A percentile compares a stretch with the other conserved stretches of the same genome.
phyloP scores from a whole-genome alignment of 1,139 yeast genomes.

The Nadsonia starkeyi-henricii region DNA sequence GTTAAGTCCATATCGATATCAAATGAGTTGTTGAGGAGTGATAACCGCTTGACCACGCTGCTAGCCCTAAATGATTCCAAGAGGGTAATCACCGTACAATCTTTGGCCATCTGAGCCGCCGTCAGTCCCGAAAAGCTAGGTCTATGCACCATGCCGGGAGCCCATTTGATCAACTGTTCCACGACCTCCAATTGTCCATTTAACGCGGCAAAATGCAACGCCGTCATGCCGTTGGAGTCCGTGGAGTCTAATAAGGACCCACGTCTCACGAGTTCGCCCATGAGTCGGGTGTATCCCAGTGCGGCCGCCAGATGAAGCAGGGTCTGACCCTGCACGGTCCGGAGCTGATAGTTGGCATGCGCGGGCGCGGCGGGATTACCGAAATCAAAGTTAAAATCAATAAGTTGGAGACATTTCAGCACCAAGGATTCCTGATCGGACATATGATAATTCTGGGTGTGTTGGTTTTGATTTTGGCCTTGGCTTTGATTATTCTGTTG shows the following conservation, averaged over 20 bases:
- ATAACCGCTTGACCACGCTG: too few relatives aligned
- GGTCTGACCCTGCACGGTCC: slow-evolving; percentile 74
- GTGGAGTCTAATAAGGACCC: slow-evolving; percentile 69
- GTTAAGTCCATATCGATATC: neutral
- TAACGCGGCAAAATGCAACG: slow-evolving; percentile 74
- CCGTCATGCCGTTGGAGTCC: slow-evolving; percentile 73
- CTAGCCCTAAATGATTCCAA: neutral
- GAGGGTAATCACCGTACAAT: slow-evolving; percentile 11
- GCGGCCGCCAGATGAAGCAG: slow-evolving; percentile 72
- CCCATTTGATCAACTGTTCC: slow-evolving; percentile 34
- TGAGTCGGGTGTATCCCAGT: slow-evolving; percentile 52
- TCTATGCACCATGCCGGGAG: slow-evolving; percentile 42
- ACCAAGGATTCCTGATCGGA: slow-evolving; percentile 16
- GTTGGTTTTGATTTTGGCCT: slow-evolving; percentile 5
- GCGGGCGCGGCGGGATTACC: neutral
- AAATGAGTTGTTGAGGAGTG: neutral
- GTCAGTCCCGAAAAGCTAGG: slow-evolving; percentile 42
- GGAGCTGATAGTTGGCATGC: slow-evolving; percentile 57
- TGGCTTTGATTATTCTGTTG: slow-evolving; percentile 3
- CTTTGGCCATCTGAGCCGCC: slow-evolving; percentile 43
- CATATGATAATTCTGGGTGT: neutral
- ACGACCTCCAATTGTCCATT: slow-evolving; percentile 56
- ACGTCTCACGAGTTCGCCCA: slow-evolving; percentile 49
- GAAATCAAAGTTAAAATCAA: slow-evolving; percentile 9
- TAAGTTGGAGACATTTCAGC: slow-evolving; percentile 17